Evolutionary conservation across 371 early-diverging fungal genomes (phyloP), one percentile per base, ranked within the genome.

Genomic region (Mucor sp.): DNA sequence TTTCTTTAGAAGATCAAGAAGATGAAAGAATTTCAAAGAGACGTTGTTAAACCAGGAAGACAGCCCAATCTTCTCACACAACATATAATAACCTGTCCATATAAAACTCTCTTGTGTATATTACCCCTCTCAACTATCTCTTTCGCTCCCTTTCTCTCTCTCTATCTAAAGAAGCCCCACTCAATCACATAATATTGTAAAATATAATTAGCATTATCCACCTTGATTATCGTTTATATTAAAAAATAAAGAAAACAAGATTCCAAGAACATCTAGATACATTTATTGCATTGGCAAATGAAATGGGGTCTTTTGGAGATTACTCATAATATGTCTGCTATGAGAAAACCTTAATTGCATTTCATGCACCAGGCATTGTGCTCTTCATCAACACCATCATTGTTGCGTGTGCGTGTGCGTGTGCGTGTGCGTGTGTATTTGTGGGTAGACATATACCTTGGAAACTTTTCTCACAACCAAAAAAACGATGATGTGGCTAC

Each of bases 21-120:
- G 50, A 59, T 23, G 59, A 65, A 47, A 58, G 50, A 48, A 35
- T 17, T 19, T 27, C 39, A 15, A 65, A 65, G 50, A 58, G 47
- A 47, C 66, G 39, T 12, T 59, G 58, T 23, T 59, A 47, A 39
- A 59, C 23, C 21, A 23, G 37, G 21, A 55, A 55, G 25, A 55
- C 14, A 47, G 41, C 41, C 41, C 17, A 41, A 47, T 19, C 47
- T 47, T 47, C 47, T 47, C 47, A 47, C 47, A 47, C 47, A 47
- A 47, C 47, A 19, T 47, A 47, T 47, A 47, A 47, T 47, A 21
- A 28, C 55, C 7, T 55, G 55, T 55, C 55, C 55, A 55, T 55
- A 55, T 41, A 41, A 41, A 55, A 21, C n/a, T 55, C 55, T 27
- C 55, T 55, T 55, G 55, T 55, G 55, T 55, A 55, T 55, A 55